Evolutionary conservation across 495 filamentous ascomycete genomes (phyloP).

Genomic region (Annulohypoxylon nitens): DNA sequence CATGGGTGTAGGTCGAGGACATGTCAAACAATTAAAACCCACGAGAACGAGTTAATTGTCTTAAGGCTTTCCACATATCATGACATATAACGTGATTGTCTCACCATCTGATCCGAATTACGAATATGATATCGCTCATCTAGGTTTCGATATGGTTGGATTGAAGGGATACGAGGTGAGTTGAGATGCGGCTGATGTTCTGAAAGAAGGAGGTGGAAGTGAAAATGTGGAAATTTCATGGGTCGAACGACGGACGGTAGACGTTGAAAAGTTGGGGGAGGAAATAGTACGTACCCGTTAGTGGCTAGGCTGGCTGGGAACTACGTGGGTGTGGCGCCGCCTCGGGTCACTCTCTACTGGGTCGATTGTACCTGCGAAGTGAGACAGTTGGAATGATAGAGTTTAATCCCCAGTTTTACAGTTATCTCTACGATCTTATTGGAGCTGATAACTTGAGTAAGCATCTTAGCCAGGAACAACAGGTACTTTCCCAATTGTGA

Average conservation of each 20-base stretch:
- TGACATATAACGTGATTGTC: constrained; percentile 33
- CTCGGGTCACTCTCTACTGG: background rate
- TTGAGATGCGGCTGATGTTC: constrained; percentile 38
- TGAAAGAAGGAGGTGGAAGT: constrained; percentile 11
- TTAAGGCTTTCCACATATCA: constrained; percentile 15
- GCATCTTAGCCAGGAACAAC: background rate
- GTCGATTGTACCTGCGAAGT: constrained; percentile 15
- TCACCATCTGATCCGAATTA: constrained; percentile 19
- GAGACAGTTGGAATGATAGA: background rate
- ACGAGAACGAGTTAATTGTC: background rate
- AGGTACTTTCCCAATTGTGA: background rate
- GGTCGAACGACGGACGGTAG: too few relatives aligned
- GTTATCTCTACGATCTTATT: background rate
- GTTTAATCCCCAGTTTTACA: background rate
- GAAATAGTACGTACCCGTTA: constrained; percentile 3
- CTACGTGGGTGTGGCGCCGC: constrained; percentile 2
- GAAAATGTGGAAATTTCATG: too few relatives aligned
- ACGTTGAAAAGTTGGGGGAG: background rate
- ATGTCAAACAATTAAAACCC: constrained; percentile 15
- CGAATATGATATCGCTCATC: constrained; percentile 2
- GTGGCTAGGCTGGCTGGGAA: constrained; percentile 1
- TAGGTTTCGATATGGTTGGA: constrained; percentile 6
- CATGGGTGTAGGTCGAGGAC: too few relatives aligned
- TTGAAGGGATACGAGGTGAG: background rate
- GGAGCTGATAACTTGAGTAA: background rate